phyloP scores from a whole-genome alignment of 2,329 filamentous ascomycete genomes.

The Diaporthe sp. region DNA sequence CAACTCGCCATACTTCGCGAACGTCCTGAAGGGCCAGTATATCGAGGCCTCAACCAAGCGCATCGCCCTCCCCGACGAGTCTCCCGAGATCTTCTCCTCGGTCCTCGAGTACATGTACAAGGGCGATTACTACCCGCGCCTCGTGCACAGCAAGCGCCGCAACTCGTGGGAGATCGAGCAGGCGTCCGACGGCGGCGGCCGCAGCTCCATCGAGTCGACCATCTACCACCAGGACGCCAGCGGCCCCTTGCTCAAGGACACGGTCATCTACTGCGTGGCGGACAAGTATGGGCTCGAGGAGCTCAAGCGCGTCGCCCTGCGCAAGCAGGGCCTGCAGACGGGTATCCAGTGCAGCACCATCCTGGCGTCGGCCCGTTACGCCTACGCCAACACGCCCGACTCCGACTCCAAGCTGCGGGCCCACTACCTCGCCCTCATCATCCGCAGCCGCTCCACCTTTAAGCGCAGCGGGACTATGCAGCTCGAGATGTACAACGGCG shows the following conservation, averaged over 20 bases:
- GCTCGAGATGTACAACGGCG: conserved; percentile 90
- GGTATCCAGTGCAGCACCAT: conserved; percentile 89
- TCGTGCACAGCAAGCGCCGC: conserved; percentile 83
- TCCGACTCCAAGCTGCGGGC: conserved; percentile 90
- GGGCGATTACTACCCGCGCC: conserved; percentile 88
- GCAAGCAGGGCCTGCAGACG: conserved; percentile 89
- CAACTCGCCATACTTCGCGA: conserved; percentile 81
- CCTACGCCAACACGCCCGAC: conserved; percentile 89
- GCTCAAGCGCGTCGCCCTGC: conserved; percentile 84
- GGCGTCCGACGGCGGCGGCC: conserved; percentile 53
- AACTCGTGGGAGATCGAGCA: conserved; percentile 87
- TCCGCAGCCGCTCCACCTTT: conserved; percentile 87
- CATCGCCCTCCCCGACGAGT: conserved; percentile 84
- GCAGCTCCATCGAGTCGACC: conserved; percentile 62
- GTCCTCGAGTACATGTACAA: conserved; percentile 94
- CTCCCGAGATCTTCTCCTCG: conserved; percentile 90
- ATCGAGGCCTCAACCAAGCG: conserved; percentile 72
- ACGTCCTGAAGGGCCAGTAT: conserved; percentile 71
- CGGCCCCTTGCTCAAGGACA: conserved; percentile 83
- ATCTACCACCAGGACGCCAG: conserved; percentile 70
- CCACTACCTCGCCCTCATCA: conserved; percentile 93
- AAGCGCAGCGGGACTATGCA: conserved; percentile 97
- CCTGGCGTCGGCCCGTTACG: conserved; percentile 86
- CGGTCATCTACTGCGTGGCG: conserved; percentile 89
- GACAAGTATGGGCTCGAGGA: conserved; percentile 86